Evolutionary conservation across 305 asterid species (phyloP), one percentile per base, ranked within the genome.

Genomic region (Rubia peregrina): DNA sequence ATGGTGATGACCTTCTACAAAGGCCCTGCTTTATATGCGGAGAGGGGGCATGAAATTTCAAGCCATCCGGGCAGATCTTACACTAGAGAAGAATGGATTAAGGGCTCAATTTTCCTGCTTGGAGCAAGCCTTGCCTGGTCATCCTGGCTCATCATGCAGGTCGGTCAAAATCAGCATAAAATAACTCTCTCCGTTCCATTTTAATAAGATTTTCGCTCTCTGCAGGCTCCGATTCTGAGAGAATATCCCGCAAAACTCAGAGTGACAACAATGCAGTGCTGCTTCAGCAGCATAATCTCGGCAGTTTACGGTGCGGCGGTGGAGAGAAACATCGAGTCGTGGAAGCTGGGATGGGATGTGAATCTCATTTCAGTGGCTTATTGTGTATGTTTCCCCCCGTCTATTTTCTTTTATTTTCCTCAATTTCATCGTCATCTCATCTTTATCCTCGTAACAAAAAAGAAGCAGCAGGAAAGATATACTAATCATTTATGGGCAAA

Each of bases 101-200:
- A 84, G 76, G 91, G 94, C 24, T 79, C 84, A 16, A 42, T 80
- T 48, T 69, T 88, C 72, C 55, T 79, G 75, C 65, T 84, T 33
- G 81, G 71, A 49, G 68, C 84, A 49, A 73, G 71, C 71, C 63
- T 83, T 2, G 49, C 78, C 36, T 85, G 88, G 87, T 78, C 87
- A 41, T 9, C 80, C 5, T 88, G 90, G 89, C 86, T 85, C 62
- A 74, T 83, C 46, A 49, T 83, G 79, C 94, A 88, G 90, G 90
- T 85, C 6, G 0, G 11, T 43, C 6, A 17, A 9, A 26, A 71
- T 78, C 69, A 42, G 30, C 7, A 36, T 49, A 57, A 57, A 19
- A 57, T 44, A 44, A 44, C 13, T 44, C 6, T 5, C 62, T 49
- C 46, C 3, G 13, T 42, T 10, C 46, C 46, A 42, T 0, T 8